These are phyloP conservation scores for Magnaporthiopsis rhizophila DNA, from an alignment of 2,329 filamentous ascomycete genomes.

Conservation along the genomic window DNA sequence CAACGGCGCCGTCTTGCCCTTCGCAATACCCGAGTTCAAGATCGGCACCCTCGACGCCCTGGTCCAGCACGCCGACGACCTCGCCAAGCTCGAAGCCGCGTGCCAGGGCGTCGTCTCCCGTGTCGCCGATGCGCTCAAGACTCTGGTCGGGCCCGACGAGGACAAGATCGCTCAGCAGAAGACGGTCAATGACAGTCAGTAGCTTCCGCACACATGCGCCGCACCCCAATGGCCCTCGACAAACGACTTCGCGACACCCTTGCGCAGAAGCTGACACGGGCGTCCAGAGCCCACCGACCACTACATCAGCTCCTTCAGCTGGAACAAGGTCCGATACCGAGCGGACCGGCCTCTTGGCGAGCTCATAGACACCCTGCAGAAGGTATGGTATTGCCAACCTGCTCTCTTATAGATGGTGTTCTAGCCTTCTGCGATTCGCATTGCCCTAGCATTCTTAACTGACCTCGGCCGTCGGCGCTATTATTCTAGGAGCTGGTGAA, in stretches of 20 bases:
- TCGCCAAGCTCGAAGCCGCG: slow-evolving; percentile 74
- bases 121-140: slow-evolving; percentile 76
- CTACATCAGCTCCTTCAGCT: slow-evolving; percentile 81
- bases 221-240: neutral
- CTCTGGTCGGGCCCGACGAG: slow-evolving; percentile 76
- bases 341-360: slow-evolving; percentile 85
- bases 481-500: slow-evolving; percentile 67
- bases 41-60: slow-evolving; percentile 93
- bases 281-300: slow-evolving; percentile 82
- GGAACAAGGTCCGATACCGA: slow-evolving; percentile 98
- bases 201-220: neutral
- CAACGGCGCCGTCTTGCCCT: slow-evolving; percentile 67
- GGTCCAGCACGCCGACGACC: slow-evolving; percentile 92
- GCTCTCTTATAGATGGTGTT: neutral
- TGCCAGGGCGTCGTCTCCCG: slow-evolving; percentile 81
- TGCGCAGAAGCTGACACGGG: neutral
- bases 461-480: neutral
- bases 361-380: slow-evolving; percentile 79
- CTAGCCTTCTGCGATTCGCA: neutral
- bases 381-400: slow-evolving; percentile 55
- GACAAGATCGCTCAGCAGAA: slow-evolving; percentile 79
- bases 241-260: neutral
- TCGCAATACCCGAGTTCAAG: slow-evolving; percentile 89
- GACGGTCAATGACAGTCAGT: slow-evolving; percentile 85
- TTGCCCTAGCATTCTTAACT: neutral